A percentile compares a stretch with the other conserved stretches of the same genome.
Evolutionary conservation across 805 yeast species (phyloP).

Genomic region (Monosporozyma unispora): DNA sequence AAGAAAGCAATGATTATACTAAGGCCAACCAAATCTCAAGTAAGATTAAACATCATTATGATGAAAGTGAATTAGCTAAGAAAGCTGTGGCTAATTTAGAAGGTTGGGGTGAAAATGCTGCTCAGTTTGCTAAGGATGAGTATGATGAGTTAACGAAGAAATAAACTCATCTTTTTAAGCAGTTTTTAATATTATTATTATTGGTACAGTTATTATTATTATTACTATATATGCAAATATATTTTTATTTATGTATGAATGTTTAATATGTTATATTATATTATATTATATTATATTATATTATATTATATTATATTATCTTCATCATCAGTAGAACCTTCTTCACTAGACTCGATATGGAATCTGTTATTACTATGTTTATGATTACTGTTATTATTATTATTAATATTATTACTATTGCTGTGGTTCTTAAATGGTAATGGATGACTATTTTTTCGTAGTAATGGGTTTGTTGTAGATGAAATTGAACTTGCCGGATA

Average conservation of each 20-base stretch:
- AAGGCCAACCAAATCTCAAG: background rate
- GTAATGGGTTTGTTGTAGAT: background rate
- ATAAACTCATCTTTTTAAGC: constrained; percentile 6
- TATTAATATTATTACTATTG: background rate
- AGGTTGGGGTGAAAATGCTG: constrained; percentile 42
- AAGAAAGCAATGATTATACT: constrained; percentile 10
- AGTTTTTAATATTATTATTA: background rate
- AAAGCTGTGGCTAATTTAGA: constrained; percentile 31
- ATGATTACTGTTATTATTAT: background rate
- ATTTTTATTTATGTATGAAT: background rate
- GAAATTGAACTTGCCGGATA: background rate
- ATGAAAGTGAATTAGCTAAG: constrained; percentile 24
- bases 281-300: background rate
- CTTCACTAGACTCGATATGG: constrained; percentile 3
- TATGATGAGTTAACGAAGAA: constrained; percentile 30
- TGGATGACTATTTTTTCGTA: background rate
- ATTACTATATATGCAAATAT: background rate
- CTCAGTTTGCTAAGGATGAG: constrained; percentile 36
- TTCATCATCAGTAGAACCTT: background rate
- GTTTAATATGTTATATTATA: background rate
- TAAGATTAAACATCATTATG: constrained; percentile 2
- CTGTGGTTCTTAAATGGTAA: background rate
- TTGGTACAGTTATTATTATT: background rate
- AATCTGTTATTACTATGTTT: background rate
- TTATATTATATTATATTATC: background rate